Evolutionary conservation across 805 yeast genomes (phyloP).

Genomic region (Candida fluviatilis): DNA sequence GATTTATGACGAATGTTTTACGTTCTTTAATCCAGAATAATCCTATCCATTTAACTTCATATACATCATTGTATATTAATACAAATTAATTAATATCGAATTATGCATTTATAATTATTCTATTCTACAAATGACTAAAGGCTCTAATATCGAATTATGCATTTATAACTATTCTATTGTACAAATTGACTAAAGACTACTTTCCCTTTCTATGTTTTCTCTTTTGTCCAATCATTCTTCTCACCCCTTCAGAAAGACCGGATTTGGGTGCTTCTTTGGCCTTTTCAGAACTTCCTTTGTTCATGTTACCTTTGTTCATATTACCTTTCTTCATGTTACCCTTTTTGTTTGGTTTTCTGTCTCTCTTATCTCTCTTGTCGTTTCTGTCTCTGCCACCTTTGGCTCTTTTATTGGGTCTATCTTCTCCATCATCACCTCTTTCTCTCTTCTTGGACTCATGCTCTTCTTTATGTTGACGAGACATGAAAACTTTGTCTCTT

Average conservation of each 20-base stretch:
- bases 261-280: slow-evolving; percentile 18
- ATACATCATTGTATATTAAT: slow-evolving; percentile 3
- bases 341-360: slow-evolving; percentile 19
- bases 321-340: slow-evolving; percentile 39
- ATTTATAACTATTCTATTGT: slow-evolving; percentile 2
- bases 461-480: slow-evolving; percentile 23
- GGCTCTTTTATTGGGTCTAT: slow-evolving; percentile 13
- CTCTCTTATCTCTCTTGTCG: slow-evolving; percentile 10
- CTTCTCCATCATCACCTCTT: slow-evolving; percentile 18
- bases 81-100: background rate
- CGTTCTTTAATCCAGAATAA: background rate
- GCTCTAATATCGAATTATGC: background rate
- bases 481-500: slow-evolving; percentile 55
- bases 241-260: slow-evolving; percentile 51
- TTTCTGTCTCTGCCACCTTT: slow-evolving; percentile 13
- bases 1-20: slow-evolving; percentile 5
- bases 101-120: slow-evolving; percentile 2
- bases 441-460: slow-evolving; percentile 18
- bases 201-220: slow-evolving; percentile 60
- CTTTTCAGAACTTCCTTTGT: slow-evolving; percentile 10
- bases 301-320: slow-evolving; percentile 38
- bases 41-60: background rate
- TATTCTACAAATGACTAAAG: slow-evolving; percentile 3
- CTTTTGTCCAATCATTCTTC: slow-evolving; percentile 62
- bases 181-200: slow-evolving; percentile 7